Evolutionary conservation across 2,329 filamentous ascomycete species (phyloP), one percentile per base, ranked within the genome.

Genomic region (Sarocladium kiliense): DNA sequence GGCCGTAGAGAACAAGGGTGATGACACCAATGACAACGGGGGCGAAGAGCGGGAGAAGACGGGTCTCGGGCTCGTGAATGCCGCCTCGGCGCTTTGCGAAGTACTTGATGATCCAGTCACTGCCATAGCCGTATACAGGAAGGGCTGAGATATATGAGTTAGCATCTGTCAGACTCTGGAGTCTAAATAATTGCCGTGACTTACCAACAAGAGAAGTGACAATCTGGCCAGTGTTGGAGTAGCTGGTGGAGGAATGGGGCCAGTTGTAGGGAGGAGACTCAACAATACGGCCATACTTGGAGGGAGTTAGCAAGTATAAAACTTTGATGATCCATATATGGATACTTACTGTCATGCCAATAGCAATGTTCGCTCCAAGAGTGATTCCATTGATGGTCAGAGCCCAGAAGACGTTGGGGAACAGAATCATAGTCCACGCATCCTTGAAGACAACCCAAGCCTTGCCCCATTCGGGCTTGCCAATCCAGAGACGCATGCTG

Each of bases 91-190:
- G 23, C 9, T 45, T 36, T 6, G 54, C 42, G n/a, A 56, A 25
- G 3, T 12, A 27, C 25, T 54, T 55, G 30, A 55, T 44, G 11
- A 62, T 19, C 4, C 56, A 39, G 27, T 65, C 62, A 23, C 60
- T 60, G 2, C 60, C 62, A 7, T 60, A 63, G 1, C 62, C 61
- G 0, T 62, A 56, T 0, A 64, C 12, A 1, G 63, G 63, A 0
- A 64, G 34, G 7, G 39, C 39, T 44, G 39, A 9, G 19, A 18
- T 10, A 7, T 3, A 6, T 9, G 14, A 21, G 39, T 44, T 14
- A 44, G 19, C 16, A 16, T 39, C 16, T 39, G 7, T 34, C 16
- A 39, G 5, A 16, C 6, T 39, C 9, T 16, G 36, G 18, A n/a
- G n/a, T n/a, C n/a, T n/a, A n/a, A n/a, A n/a, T 5, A n/a, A 10